Evolutionary conservation across 208 protist species (phyloP).

Genomic region (Acanthamoeba triangularis): DNA sequence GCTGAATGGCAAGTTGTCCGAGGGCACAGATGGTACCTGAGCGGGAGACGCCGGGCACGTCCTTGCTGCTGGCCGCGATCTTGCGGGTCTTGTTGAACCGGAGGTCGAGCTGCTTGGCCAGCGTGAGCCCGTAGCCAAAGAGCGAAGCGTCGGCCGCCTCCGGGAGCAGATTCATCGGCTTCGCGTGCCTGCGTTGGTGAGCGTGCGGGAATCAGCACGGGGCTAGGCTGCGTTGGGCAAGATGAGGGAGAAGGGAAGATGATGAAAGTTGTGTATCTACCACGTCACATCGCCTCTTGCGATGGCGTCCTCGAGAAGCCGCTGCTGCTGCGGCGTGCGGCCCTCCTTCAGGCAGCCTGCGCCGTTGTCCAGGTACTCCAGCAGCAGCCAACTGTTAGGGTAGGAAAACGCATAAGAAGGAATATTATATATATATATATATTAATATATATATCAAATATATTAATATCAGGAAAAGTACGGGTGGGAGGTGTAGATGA

Average conservation of each 20-base stretch:
- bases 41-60: not conserved
- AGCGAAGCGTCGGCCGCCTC: conserved; percentile 10
- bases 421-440: no score
- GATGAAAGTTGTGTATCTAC: not conserved
- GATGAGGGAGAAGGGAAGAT: not conserved
- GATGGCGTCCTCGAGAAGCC: not conserved
- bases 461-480: not conserved
- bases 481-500: conserved; percentile 26
- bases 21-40: not conserved
- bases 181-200: not conserved
- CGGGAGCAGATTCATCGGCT: conserved; percentile 22
- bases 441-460: no score
- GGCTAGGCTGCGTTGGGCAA: no score
- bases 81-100: not conserved
- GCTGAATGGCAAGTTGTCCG: not conserved
- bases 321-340: not conserved
- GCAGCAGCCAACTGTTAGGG: not conserved
- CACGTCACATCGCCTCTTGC: not conserved
- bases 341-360: not conserved
- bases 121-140: conserved; percentile 8
- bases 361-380: conserved; percentile 20
- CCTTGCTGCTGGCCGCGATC: conserved; percentile 29
- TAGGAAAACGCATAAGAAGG: not conserved
- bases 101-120: conserved; percentile 7
- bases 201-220: not conserved